phyloP scores from a whole-genome alignment of 2,329 filamentous ascomycete species.

The Verticillium nonalfalfae region DNA sequence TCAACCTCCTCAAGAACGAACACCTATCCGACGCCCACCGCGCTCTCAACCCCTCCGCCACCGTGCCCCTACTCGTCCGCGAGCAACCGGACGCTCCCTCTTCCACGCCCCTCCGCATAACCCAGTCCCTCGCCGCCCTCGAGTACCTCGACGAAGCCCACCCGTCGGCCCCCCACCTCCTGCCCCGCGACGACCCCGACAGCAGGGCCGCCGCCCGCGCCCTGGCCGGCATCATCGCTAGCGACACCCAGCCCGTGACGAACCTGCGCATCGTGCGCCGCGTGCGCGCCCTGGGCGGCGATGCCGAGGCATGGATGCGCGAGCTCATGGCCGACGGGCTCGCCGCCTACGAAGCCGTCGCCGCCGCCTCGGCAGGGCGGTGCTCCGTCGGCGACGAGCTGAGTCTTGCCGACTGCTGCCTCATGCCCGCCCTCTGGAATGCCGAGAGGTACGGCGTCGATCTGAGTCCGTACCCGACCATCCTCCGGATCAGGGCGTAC shows the following conservation, averaged over 20 bases:
- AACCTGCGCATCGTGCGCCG: constrained; percentile 47
- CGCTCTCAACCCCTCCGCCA: constrained; percentile 43
- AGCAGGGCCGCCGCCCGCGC: constrained; percentile 44
- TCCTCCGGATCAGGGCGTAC: constrained; percentile 36
- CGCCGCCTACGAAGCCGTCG: constrained; percentile 46
- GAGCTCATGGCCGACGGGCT: constrained; percentile 46
- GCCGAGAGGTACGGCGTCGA: constrained; percentile 50
- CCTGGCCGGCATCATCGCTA: constrained; percentile 45
- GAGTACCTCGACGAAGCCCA: constrained; percentile 55
- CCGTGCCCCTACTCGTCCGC: constrained; percentile 46
- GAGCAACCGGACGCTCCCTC: not conserved
- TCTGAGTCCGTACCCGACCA: constrained; percentile 37
- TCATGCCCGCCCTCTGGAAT: constrained; percentile 53
- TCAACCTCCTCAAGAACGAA: constrained; percentile 50
- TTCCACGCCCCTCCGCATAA: constrained; percentile 30
- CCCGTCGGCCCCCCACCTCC: constrained; percentile 29
- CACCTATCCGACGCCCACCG: constrained; percentile 39
- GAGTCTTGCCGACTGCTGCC: constrained; percentile 51
- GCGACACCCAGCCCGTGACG: constrained; percentile 55
- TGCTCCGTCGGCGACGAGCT: constrained; percentile 51
- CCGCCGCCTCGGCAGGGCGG: constrained; percentile 29
- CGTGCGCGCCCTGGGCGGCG: constrained; percentile 35
- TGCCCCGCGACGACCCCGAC: constrained; percentile 33
- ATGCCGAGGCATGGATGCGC: constrained; percentile 41
- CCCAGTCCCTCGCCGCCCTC: constrained; percentile 53